These are phyloP conservation scores for Geranomyces variabilis DNA, from an alignment of 192 early-diverging fungal species.

Conservation along the genomic window DNA sequence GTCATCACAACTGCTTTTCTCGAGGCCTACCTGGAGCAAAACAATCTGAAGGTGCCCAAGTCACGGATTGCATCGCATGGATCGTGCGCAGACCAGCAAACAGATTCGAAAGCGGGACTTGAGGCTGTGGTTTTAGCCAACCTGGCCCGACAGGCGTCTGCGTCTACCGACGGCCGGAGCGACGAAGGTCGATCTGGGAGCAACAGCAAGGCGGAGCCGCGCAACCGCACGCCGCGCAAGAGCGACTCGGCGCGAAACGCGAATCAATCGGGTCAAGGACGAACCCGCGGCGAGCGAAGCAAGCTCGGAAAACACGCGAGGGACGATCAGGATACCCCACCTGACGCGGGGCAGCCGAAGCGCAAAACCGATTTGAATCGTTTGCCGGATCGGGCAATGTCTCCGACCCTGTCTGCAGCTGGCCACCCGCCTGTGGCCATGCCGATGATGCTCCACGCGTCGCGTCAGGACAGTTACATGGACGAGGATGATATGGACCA, in stretches of 20 bases:
- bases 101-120: neutral
- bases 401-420: neutral
- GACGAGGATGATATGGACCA: neutral
- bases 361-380: neutral
- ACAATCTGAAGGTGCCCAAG: conserved; percentile 35
- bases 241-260: neutral
- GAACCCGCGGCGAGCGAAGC: neutral
- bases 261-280: neutral
- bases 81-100: neutral
- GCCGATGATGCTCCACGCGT: conserved; percentile 8
- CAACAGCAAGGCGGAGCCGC: neutral
- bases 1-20: conserved; percentile 57
- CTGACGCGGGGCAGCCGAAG: neutral
- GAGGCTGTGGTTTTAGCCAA: conserved; percentile 1
- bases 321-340: neutral
- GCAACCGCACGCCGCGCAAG: conserved; percentile 8
- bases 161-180: neutral
- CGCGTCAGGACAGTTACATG: conserved; percentile 14
- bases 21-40: conserved; percentile 40
- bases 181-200: conserved; percentile 2
- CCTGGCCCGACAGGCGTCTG: neutral
- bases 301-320: conserved; percentile 8
- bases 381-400: neutral
- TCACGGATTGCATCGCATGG: conserved; percentile 21
- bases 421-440: neutral